Evolutionary conservation across 257 asterid species (phyloP).

Genomic region (Eustoma russellianum): DNA sequence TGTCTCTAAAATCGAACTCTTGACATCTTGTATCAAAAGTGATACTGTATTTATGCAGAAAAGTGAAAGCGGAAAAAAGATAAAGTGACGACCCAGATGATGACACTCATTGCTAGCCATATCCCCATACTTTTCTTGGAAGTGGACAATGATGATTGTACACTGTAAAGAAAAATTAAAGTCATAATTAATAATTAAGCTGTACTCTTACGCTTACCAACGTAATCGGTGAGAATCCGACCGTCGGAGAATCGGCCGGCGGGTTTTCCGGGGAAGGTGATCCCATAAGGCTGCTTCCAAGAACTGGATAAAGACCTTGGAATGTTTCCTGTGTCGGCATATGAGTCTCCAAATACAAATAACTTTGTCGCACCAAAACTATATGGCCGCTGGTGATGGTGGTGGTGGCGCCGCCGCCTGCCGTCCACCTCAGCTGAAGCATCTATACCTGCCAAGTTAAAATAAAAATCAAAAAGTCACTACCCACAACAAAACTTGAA

Average conservation of each 20-base stretch:
- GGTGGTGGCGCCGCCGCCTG: neutral
- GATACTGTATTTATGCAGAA: too few relatives aligned
- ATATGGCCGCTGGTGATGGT: slow-evolving; percentile 12
- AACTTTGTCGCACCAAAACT: slow-evolving; percentile 39
- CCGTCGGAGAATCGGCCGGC: slow-evolving; percentile 93
- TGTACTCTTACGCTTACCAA: slow-evolving; percentile 32
- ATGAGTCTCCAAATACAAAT: slow-evolving; percentile 92
- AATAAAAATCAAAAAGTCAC: neutral
- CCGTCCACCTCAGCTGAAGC: slow-evolving; percentile 10
- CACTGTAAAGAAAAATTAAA: slow-evolving; percentile 1
- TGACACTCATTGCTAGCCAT: too few relatives aligned
- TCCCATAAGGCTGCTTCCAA: slow-evolving; percentile 77
- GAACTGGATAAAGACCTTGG: slow-evolving; percentile 42
- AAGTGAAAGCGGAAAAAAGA: too few relatives aligned
- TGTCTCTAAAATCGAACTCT: too few relatives aligned
- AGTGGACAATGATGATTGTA: too few relatives aligned
- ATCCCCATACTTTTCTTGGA: too few relatives aligned
- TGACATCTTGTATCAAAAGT: too few relatives aligned
- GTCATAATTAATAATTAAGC: slow-evolving; percentile 2
- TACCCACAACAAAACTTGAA: too few relatives aligned
- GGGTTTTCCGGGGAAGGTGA: slow-evolving; percentile 91
- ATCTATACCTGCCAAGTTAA: slow-evolving; percentile 22
- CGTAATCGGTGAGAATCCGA: slow-evolving; percentile 75
- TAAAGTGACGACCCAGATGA: too few relatives aligned
- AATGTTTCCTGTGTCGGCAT: slow-evolving; percentile 80